Base-by-base conservation (phyloP, 768 basidiomycete species). In the Rhodotorula paludigena region DNA sequence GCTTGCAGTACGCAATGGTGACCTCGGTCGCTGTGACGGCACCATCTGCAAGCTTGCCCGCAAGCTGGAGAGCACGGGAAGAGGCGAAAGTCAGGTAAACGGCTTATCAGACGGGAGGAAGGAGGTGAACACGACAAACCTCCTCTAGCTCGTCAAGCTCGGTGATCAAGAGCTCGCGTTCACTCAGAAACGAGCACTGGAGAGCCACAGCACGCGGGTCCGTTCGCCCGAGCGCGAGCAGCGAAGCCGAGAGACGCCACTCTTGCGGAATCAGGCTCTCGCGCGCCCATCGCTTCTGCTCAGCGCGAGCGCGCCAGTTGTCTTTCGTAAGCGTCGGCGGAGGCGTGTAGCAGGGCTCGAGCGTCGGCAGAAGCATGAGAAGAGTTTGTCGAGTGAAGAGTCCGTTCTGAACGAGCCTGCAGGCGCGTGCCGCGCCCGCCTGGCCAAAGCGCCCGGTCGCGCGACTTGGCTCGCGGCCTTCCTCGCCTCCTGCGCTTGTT, bases 111-210 rank as follows among this genome's bases (percentile, higher is more conserved):
- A 33, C 20, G 3, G 18, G 33, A 33, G 32, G 32, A 28, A n/a
- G 21, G 9, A 21, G 12, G 9, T 4, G 45, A 44, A 21, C 5
- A n/a, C 25, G 25, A 15, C 57, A 12, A 14, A 49, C 57, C 45
- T 59, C 57, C 10, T 59, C 33, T 7, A 59, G 47, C 57, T 59
- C 57, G 47, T 59, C 57, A 35, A 59, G 45, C 57, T 58, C 57
- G 14, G 57, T 58, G 33, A 58, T 58, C 33, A 47, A 44, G 32
- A 58, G 42, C 23, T 59, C 57, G 33, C 36, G 33, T n/a, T n/a
- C 35, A 6, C 16, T 28, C 6, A 61, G 41, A 41, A 55, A 39
- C 38, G 38, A 36, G 8, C 36, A 52, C 21, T 20, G 1, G 6
- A 11, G 6, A 6, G 49, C n/a, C 2, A 52, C 38, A 12, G 30